Percentiles rank a stretch among this genome's conserved stretches.
Conservation (phyloP, 345 rosid species). For the Trapa incisa region DNA sequence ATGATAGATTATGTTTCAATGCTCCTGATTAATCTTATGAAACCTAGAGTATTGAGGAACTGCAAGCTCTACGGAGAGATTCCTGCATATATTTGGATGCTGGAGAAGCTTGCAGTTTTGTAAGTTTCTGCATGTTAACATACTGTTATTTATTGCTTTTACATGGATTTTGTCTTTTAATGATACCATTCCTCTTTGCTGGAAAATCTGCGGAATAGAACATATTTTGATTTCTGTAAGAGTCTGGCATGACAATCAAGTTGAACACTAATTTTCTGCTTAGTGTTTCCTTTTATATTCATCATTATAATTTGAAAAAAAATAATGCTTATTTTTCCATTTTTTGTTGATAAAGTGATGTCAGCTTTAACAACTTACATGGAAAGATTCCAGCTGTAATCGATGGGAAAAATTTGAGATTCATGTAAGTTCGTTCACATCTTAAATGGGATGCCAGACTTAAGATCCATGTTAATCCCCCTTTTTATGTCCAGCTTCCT, state of each 20-base stretch:
- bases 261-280: background rate
- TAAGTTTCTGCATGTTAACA: constrained; percentile 8
- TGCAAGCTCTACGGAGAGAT: constrained; percentile 28
- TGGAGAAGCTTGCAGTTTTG: constrained; percentile 14
- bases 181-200: background rate
- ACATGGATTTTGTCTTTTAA: background rate
- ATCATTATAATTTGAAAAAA: background rate
- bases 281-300: no score
- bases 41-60: constrained; percentile 26
- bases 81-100: constrained; percentile 15
- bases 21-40: background rate
- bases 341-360: constrained; percentile 24
- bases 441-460: background rate
- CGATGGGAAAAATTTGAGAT: constrained; percentile 10
- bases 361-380: constrained; percentile 39
- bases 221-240: background rate
- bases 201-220: background rate
- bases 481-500: constrained; percentile 19
- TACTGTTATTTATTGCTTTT: background rate
- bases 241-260: background rate
- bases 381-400: constrained; percentile 26
- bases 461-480: background rate
- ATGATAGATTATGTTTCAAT: background rate
- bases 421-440: constrained; percentile 22
- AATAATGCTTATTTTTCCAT: background rate